Evolutionary conservation across 345 rosid genomes (phyloP).

Genomic region (Euphorbia lathyris): DNA sequence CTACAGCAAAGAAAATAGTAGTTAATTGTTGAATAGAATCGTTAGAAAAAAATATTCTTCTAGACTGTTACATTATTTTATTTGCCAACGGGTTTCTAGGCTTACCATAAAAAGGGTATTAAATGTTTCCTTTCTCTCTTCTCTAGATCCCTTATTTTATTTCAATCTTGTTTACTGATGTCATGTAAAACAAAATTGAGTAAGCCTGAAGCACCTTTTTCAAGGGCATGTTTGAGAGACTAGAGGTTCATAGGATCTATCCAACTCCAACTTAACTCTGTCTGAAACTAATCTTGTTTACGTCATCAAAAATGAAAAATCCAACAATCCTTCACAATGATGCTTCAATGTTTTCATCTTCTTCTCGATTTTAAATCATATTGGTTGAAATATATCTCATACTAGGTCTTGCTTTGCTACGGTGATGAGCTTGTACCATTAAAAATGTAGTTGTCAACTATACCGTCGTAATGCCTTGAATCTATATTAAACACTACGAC

Average conservation of each 20-base stretch:
- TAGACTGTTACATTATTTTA: conserved; percentile 20
- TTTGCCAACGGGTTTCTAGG: conserved; percentile 37
- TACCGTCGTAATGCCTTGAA: too few relatives aligned
- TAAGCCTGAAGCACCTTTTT: conserved; percentile 51
- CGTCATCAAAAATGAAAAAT: conserved; percentile 28
- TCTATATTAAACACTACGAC: too few relatives aligned
- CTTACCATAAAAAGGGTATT: conserved; percentile 28
- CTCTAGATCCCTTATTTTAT: background rate
- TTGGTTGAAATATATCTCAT: conserved; percentile 26
- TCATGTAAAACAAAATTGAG: conserved; percentile 23
- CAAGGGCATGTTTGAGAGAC: conserved; percentile 42
- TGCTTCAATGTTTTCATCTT: conserved; percentile 14
- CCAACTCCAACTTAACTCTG: conserved; percentile 32
- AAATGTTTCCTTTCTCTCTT: conserved; percentile 35
- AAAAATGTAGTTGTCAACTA: conserved; percentile 29
- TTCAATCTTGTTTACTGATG: conserved; percentile 1
- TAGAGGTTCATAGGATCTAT: conserved; percentile 36
- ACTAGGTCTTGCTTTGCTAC: conserved; percentile 34
- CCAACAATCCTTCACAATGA: conserved; percentile 19
- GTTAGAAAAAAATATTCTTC: conserved; percentile 27
- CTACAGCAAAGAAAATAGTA: conserved; percentile 18
- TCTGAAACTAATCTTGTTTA: conserved; percentile 34
- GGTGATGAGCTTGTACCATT: conserved; percentile 23
- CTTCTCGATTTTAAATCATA: background rate
- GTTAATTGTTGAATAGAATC: conserved; percentile 32